Evolutionary conservation across 2,329 filamentous ascomycete species (phyloP).

Genomic region (Neofusicoccum laricinum): DNA sequence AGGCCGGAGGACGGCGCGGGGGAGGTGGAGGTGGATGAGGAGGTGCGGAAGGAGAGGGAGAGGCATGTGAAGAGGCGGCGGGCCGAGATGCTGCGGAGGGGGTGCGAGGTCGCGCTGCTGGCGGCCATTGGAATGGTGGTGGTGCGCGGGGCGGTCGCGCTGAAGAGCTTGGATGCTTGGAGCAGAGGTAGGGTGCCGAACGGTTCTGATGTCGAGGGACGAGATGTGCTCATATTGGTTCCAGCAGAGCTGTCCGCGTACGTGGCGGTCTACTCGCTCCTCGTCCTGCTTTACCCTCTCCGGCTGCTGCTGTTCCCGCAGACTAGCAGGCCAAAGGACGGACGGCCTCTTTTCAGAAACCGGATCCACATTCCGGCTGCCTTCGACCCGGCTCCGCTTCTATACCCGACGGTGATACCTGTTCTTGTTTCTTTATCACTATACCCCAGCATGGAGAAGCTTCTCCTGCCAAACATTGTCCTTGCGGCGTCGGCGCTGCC

Average conservation of each 20-base stretch:
- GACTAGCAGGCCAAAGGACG: not conserved
- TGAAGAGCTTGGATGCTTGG: slow-evolving; percentile 33
- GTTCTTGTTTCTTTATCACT: slow-evolving; percentile 74
- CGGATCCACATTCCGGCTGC: slow-evolving; percentile 64
- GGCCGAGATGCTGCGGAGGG: slow-evolving; percentile 75
- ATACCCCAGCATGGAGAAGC: slow-evolving; percentile 57
- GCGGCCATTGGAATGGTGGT: slow-evolving; percentile 51
- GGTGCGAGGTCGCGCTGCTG: slow-evolving; percentile 54
- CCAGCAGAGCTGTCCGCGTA: slow-evolving; percentile 42
- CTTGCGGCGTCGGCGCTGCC: slow-evolving; percentile 77
- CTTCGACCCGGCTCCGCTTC: slow-evolving; percentile 89
- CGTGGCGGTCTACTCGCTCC: slow-evolving; percentile 28
- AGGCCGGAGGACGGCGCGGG: not conserved
- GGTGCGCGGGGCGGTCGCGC: slow-evolving; percentile 35
- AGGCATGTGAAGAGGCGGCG: slow-evolving; percentile 83
- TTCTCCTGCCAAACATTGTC: slow-evolving; percentile 76
- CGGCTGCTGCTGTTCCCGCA: slow-evolving; percentile 29
- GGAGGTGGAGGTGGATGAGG: slow-evolving; percentile 29
- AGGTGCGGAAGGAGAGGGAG: slow-evolving; percentile 48
- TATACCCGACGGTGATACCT: slow-evolving; percentile 79
- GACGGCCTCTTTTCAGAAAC: slow-evolving; percentile 26
- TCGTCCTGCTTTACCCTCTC: slow-evolving; percentile 37
- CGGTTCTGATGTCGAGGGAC: slow-evolving; percentile 1
- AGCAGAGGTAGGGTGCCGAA: slow-evolving; percentile 33
- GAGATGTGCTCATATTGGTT: slow-evolving; percentile 21